Evolutionary conservation across 495 filamentous ascomycete species (phyloP).

Genomic region (Penicillium paxilli): DNA sequence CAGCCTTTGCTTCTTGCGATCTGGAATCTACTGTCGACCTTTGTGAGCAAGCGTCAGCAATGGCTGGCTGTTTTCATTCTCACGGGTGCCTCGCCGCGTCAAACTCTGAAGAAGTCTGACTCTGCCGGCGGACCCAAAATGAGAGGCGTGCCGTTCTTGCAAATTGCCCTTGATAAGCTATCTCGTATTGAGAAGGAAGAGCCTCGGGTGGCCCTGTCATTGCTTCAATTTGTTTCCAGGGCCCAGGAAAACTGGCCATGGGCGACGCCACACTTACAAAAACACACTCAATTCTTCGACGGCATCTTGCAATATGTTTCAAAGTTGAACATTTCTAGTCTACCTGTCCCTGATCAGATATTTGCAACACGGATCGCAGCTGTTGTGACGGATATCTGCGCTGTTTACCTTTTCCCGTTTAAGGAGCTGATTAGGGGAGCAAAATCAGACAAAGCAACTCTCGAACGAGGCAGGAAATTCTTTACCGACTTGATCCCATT

Average conservation of each 20-base stretch:
- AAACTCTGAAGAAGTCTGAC: conserved; percentile 61
- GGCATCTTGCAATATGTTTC: conserved; percentile 69
- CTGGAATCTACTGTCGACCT: conserved; percentile 85
- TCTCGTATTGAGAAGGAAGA: conserved; percentile 63
- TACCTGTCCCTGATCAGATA: conserved; percentile 42
- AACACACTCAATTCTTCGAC: conserved; percentile 69
- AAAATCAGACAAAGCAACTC: neutral
- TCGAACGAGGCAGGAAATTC: conserved; percentile 40
- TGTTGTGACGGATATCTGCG: conserved; percentile 79
- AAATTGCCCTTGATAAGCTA: conserved; percentile 73
- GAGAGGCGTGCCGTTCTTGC: conserved; percentile 64
- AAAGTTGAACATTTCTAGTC: conserved; percentile 52
- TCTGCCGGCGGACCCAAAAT: conserved; percentile 34
- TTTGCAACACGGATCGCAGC: conserved; percentile 73
- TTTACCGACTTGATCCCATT: conserved; percentile 68
- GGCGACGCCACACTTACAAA: conserved; percentile 74
- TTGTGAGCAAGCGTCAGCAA: conserved; percentile 87
- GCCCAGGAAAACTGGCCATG: conserved; percentile 93
- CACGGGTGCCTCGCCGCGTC: conserved; percentile 79
- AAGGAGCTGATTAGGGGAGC: neutral
- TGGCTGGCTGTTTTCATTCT: conserved; percentile 93
- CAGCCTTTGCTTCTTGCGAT: conserved; percentile 60
- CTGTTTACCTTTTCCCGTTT: conserved; percentile 70
- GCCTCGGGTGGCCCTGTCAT: conserved; percentile 61
- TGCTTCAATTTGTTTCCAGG: conserved; percentile 81